These are phyloP conservation scores for Pichia membranifaciens DNA, from an alignment of 805 yeast genomes.

Conservation along the genomic window DNA sequence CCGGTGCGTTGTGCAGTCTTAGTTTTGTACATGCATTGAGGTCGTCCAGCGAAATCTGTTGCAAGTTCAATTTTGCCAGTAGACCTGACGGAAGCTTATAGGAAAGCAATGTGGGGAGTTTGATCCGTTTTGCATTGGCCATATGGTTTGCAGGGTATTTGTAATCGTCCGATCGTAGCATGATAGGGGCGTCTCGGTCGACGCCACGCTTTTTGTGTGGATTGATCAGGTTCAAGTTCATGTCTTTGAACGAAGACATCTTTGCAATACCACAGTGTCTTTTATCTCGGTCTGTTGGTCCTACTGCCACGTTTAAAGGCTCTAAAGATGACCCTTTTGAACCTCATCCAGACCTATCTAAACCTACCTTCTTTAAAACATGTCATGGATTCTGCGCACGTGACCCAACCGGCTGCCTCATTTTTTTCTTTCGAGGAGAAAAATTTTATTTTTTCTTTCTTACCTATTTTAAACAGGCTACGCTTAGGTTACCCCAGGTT, in stretches of 20 bases:
- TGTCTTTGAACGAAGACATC: not conserved
- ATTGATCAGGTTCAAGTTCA: not conserved
- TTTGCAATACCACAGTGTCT: no score
- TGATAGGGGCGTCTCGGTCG: not conserved
- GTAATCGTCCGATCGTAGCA: constrained; percentile 1
- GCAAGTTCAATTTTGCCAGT: constrained; percentile 13
- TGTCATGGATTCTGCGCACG: no score
- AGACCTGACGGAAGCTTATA: constrained; percentile 16
- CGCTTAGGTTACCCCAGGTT: not conserved
- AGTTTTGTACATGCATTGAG: constrained; percentile 2
- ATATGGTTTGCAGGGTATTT: not conserved
- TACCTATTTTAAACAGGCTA: not conserved
- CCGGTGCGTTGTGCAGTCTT: no score
- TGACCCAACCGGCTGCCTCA: no score
- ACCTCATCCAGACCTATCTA: no score
- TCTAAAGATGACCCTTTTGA: no score
- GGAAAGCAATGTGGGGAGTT: constrained; percentile 19
- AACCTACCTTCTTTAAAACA: no score
- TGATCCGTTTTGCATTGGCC: constrained; percentile 3
- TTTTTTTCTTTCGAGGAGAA: no score
- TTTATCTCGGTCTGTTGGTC: no score
- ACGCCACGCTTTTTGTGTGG: not conserved
- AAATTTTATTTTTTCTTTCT: no score
- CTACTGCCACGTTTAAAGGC: no score
- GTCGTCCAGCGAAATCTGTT: constrained; percentile 19